Conservation (phyloP, 805 yeast genomes). For the Kregervanrija pseudodelftensis region DNA sequence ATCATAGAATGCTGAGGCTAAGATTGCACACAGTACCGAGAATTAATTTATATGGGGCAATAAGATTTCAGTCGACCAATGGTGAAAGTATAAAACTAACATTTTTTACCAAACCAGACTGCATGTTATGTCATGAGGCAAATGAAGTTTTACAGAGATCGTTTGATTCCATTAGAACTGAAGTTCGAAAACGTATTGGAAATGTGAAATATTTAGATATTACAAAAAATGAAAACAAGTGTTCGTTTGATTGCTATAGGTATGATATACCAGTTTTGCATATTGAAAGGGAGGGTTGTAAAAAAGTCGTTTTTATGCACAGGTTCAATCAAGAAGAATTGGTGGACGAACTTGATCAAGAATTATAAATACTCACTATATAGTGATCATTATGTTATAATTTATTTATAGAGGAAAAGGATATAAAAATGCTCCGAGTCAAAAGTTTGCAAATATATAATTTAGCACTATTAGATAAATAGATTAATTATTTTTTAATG, state of each 20-base stretch:
- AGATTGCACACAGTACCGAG: too few species aligned
- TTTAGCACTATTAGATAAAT: neutral
- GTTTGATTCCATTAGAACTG: conserved; percentile 21
- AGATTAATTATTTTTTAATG: neutral
- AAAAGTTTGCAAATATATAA: too few species aligned
- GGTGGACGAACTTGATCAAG: conserved; percentile 40
- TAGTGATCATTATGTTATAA: too few species aligned
- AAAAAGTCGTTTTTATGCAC: conserved; percentile 62
- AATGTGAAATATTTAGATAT: conserved; percentile 47
- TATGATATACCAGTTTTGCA: conserved; percentile 78
- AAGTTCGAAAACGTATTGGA: conserved; percentile 22
- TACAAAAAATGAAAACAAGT: conserved; percentile 46
- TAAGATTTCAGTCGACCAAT: too few species aligned
- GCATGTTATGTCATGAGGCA: conserved; percentile 65
- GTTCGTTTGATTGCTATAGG: conserved; percentile 64
- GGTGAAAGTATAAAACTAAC: conserved; percentile 30
- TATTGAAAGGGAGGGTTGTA: conserved; percentile 42
- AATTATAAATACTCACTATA: conserved; percentile 12
- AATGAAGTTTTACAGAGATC: conserved; percentile 41
- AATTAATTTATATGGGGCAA: too few species aligned
- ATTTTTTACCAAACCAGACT: conserved; percentile 62
- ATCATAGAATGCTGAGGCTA: too few species aligned
- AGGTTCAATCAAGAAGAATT: conserved; percentile 50
- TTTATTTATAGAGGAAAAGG: too few species aligned
- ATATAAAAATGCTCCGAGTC: too few species aligned